These are phyloP conservation scores for Antitrichia curtipendula DNA, from an alignment of 225 moss, liverwort and hornwort species.

Conservation along the genomic window DNA sequence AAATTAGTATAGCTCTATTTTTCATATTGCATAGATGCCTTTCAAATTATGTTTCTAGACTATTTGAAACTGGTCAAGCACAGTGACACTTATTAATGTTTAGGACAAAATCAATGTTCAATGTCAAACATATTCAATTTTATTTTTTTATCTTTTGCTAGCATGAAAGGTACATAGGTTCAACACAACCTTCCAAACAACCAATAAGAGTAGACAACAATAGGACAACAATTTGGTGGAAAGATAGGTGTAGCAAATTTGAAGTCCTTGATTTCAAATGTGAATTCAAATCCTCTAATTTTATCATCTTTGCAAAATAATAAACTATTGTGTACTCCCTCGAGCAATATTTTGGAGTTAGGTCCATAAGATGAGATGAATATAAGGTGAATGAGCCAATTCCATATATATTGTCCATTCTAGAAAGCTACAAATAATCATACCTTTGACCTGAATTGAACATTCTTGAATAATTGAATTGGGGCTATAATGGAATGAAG, in stretches of 20 bases:
- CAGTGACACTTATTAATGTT: not conserved
- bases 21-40: not conserved
- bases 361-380: not conserved
- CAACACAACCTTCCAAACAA: not conserved
- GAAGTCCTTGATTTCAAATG: not conserved
- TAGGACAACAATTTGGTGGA: no score
- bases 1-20: not conserved
- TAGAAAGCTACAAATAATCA: not conserved
- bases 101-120: not conserved
- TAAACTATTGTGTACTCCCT: not conserved
- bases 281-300: not conserved
- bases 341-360: no score
- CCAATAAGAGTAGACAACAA: not conserved
- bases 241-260: not conserved
- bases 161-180: not conserved
- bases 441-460: fast-evolving
- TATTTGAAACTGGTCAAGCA: not conserved
- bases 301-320: not conserved
- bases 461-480: not conserved
- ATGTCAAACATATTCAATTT: not conserved
- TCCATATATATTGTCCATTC: fast-evolving
- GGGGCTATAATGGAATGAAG: not conserved
- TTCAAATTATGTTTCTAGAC: not conserved
- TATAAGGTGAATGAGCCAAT: not conserved
- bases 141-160: not conserved